A percentile compares a stretch with the other conserved stretches of the same genome.
These are phyloP conservation scores for Rubia tinctorum DNA, from an alignment of 305 asterid genomes.

Conservation along the genomic window DNA sequence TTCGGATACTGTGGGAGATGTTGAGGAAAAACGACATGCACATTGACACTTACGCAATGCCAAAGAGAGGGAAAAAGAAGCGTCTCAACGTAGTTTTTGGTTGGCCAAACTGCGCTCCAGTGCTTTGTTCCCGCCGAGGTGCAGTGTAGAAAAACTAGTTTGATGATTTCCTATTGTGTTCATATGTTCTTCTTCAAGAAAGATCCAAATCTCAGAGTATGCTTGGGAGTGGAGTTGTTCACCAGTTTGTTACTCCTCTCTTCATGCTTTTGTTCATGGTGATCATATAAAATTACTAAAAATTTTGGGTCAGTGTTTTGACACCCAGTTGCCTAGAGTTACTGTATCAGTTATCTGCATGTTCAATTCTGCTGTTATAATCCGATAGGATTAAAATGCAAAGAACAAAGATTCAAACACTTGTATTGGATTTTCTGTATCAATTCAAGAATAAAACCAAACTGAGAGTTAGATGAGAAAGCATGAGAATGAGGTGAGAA, in stretches of 20 bases:
- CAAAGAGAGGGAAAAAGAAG: constrained; percentile 21
- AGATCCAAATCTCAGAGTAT: neutral
- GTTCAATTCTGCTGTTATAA: too few species aligned
- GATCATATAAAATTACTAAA: neutral
- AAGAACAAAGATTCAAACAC: too few species aligned
- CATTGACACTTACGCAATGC: constrained; percentile 12
- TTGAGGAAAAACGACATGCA: constrained; percentile 50
- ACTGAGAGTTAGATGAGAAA: too few species aligned
- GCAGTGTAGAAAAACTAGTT: neutral
- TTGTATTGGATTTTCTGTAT: too few species aligned
- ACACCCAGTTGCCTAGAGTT: too few species aligned
- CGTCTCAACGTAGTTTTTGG: constrained; percentile 29
- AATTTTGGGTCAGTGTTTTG: too few species aligned
- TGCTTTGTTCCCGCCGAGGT: constrained; percentile 39
- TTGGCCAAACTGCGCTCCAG: constrained; percentile 49
- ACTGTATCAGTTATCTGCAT: too few species aligned
- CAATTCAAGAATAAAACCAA: too few species aligned
- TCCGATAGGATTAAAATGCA: too few species aligned
- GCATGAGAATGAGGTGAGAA: too few species aligned
- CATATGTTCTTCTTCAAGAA: too few species aligned
- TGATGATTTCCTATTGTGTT: too few species aligned
- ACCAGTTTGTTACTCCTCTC: neutral
- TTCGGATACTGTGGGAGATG: constrained; percentile 76
- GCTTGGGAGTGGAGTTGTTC: neutral
- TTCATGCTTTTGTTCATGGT: neutral